Evolutionary conservation across 2,329 filamentous ascomycete species (phyloP).

Genomic region (Aureobasidium sp.): DNA sequence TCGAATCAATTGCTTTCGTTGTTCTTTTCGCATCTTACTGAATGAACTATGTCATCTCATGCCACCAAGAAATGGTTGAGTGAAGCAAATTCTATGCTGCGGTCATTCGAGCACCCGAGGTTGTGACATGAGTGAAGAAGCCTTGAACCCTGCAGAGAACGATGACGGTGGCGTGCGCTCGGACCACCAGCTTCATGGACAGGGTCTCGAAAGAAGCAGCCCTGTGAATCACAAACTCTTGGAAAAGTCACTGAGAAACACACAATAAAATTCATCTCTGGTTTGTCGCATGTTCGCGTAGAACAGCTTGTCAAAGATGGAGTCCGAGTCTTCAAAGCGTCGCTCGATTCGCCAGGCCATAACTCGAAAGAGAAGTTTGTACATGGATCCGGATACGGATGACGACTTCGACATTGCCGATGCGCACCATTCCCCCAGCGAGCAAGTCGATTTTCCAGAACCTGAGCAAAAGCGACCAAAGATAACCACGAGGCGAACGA

Average conservation of each 20-base stretch:
- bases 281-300: background rate
- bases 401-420: constrained; percentile 21
- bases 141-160: background rate
- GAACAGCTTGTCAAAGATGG: background rate
- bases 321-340: constrained; percentile 18
- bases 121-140: background rate
- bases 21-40: background rate
- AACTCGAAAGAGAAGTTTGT: constrained; percentile 24
- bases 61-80: background rate
- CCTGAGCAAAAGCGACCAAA: background rate
- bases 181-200: background rate
- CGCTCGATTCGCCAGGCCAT: constrained; percentile 25
- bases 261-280: background rate
- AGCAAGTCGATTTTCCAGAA: background rate
- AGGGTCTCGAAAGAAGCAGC: constrained; percentile 1
- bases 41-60: background rate
- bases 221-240: constrained; percentile 1
- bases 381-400: constrained; percentile 28
- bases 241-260: background rate
- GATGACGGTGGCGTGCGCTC: background rate
- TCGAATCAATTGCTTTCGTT: background rate
- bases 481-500: background rate
- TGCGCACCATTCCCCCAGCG: background rate
- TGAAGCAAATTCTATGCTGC: background rate
- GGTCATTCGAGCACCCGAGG: background rate